A percentile compares a stretch with the other conserved stretches of the same genome.
Conservation (phyloP, 345 rosid species). For the Eucalyptus viminalis region DNA sequence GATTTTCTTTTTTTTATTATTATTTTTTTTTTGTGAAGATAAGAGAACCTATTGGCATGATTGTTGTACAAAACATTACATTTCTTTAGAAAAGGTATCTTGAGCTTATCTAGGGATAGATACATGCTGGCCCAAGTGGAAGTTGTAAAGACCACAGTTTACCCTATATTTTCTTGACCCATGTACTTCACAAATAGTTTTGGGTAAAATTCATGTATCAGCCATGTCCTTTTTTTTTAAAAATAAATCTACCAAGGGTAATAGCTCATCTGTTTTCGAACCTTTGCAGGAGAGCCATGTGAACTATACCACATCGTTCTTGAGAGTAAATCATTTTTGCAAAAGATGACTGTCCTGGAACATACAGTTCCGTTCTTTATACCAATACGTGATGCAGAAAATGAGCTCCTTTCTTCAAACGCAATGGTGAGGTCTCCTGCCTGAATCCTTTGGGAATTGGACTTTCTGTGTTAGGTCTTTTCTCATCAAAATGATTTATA, state of each 20-base stretch:
- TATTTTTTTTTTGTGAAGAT: no score
- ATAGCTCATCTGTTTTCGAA: not conserved
- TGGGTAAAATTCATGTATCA: not conserved
- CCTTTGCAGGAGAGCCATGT: slow-evolving; percentile 68
- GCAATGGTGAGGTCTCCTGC: slow-evolving; percentile 61
- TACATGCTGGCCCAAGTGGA: not conserved
- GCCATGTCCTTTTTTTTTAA: not conserved
- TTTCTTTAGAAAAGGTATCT: not conserved
- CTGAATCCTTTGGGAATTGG: not conserved
- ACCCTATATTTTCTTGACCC: not conserved
- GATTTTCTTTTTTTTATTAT: not conserved
- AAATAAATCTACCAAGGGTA: not conserved
- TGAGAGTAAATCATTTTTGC: slow-evolving; percentile 90
- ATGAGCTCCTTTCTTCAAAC: slow-evolving; percentile 76
- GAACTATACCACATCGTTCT: slow-evolving; percentile 83
- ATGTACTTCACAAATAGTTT: not conserved
- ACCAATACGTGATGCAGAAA: slow-evolving; percentile 83
- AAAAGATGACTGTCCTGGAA: slow-evolving; percentile 87
- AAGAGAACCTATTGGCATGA: not conserved
- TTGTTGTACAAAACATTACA: not conserved
- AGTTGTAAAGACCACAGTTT: not conserved
- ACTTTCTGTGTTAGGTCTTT: not conserved
- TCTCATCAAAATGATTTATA: not conserved
- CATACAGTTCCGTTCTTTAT: slow-evolving; percentile 95
- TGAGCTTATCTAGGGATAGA: not conserved